Conservation (phyloP, 2,329 filamentous ascomycete genomes). For the Diaporthe sp. region DNA sequence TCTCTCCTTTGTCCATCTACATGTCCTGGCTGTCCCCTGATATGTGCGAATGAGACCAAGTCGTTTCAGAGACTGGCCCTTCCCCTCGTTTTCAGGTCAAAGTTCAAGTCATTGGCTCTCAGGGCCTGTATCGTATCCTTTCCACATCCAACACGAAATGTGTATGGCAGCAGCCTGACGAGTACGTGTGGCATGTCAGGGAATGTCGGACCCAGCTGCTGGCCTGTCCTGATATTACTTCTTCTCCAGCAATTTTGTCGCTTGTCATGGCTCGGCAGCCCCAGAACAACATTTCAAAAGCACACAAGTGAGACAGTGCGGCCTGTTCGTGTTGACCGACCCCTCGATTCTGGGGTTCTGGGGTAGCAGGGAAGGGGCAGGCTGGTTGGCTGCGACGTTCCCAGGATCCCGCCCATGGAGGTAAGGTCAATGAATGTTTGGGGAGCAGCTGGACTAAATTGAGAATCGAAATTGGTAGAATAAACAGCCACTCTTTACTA, state of each 20-base stretch:
- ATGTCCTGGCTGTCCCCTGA: not conserved
- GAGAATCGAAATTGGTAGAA: not conserved
- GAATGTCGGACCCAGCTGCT: not conserved
- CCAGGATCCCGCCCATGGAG: not conserved
- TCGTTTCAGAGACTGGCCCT: too few relatives aligned
- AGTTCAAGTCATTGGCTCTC: not conserved
- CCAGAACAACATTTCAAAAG: not conserved
- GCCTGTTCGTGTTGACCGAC: not conserved
- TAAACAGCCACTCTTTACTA: not conserved
- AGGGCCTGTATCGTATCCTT: not conserved
- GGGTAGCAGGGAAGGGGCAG: constrained; percentile 22
- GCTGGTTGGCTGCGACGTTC: not conserved
- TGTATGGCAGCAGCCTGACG: too few relatives aligned
- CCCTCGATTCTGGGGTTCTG: constrained; percentile 20
- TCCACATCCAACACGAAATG: not conserved
- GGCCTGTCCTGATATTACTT: too few relatives aligned
- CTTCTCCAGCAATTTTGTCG: not conserved
- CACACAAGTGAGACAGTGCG: not conserved
- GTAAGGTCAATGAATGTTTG: not conserved
- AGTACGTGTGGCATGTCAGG: not conserved
- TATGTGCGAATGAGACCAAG: not conserved
- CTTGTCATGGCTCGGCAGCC: not conserved
- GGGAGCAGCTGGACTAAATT: too few relatives aligned
- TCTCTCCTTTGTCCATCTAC: too few relatives aligned
- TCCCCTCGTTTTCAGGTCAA: not conserved